Evolutionary conservation across 129 eudicot species (phyloP), one percentile per base, ranked within the genome.

Genomic region (Lactuca sativa): DNA sequence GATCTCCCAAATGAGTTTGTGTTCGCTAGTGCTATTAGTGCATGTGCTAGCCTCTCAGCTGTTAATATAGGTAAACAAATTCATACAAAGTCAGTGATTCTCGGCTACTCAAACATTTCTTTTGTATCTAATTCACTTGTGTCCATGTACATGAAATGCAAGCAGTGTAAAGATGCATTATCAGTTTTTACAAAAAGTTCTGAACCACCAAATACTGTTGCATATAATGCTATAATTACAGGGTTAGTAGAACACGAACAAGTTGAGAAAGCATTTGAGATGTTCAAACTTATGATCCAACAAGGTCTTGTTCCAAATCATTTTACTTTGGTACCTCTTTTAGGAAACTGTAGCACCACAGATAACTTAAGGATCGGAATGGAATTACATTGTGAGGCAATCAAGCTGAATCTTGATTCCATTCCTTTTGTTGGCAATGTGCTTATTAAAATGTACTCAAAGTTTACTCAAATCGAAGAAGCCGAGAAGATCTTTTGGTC

Each of bases 61-160:
- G 56, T 57, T 64, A 78, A 18, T 34, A 59, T 77, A 21, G 95
- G 97, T 66, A 76, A 67, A 64, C 80, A 84, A 59, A 67, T 91
- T 58, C 95, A 91, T 80, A 74, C 86, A 3, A 79, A 67, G 58
- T 58, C 92, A 7, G 62, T 81, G 38, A 69, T 64, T 52, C 71
- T 66, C 4, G 89, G 89, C 4, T 79, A 48, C 38, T 58, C 56
- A 1, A 51, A 65, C n/a, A 40, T 81, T 58, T 85, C 85, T 7
- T 91, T 82, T 64, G 90, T 88, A 40, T 78, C 84, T 17, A 87
- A 91, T 72, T 88, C 95, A 0, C 87, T 91, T 60, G 80, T 85
- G 9, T 82, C 88, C 0, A 77, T 91, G 89, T 85, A 87, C 76
- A 85, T 88, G 91, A 88, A 87, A 79, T 85, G 88, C 16, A 78